These are phyloP conservation scores for Gossypioides kirkii DNA, from an alignment of 345 rosid species.

Conservation along the genomic window DNA sequence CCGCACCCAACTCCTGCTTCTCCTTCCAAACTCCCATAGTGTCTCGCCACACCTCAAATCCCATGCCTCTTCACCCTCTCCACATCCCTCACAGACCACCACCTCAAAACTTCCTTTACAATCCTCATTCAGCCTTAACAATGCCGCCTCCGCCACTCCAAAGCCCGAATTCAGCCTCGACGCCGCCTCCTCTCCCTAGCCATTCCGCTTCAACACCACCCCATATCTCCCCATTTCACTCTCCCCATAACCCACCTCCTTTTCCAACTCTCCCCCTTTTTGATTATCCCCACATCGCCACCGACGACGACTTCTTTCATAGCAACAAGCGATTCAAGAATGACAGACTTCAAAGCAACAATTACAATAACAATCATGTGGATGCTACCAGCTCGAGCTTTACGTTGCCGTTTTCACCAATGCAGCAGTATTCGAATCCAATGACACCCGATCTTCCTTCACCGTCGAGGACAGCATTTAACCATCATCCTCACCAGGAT, in stretches of 20 bases:
- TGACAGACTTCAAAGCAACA: too few relatives aligned
- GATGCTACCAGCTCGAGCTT: constrained; percentile 30
- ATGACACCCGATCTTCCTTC: constrained; percentile 8
- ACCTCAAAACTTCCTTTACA: neutral
- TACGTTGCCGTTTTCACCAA: constrained; percentile 24
- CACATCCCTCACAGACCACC: neutral
- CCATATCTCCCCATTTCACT: constrained; percentile 27
- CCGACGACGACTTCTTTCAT: constrained; percentile 23
- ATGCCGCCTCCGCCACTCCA: neutral
- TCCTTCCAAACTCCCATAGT: too few relatives aligned
- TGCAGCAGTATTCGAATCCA: constrained; percentile 13
- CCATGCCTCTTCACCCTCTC: neutral
- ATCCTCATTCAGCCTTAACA: neutral
- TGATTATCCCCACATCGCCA: constrained; percentile 2
- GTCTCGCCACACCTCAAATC: too few relatives aligned
- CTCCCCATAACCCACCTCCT: constrained; percentile 25
- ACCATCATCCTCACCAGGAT: constrained; percentile 22
- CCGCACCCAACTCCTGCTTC: too few relatives aligned
- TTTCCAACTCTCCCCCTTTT: constrained; percentile 46
- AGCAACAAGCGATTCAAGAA: constrained; percentile 31
- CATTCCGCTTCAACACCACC: constrained; percentile 18
- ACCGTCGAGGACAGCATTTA: constrained; percentile 10
- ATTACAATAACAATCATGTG: constrained; percentile 3
- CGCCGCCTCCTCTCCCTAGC: neutral
- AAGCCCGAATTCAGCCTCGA: too few relatives aligned